phyloP scores from a whole-genome alignment of 2,329 filamentous ascomycete genomes.

The Pyrenophora seminiperda region DNA sequence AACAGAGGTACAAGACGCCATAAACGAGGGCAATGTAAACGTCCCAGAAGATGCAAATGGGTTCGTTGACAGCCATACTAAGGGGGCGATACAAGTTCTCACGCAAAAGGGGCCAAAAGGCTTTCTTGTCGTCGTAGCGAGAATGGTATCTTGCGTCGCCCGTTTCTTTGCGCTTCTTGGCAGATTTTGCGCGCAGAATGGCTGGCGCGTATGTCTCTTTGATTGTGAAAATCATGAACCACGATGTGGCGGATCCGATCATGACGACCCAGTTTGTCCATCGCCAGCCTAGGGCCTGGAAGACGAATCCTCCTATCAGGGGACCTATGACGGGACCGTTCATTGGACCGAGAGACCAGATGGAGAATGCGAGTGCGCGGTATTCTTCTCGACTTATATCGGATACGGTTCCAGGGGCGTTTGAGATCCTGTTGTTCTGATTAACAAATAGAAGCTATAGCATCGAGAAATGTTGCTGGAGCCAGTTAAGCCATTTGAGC shows the following conservation, averaged over 20 bases:
- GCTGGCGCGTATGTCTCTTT: slow-evolving; percentile 82
- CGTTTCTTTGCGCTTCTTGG: slow-evolving; percentile 70
- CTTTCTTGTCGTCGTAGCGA: slow-evolving; percentile 76
- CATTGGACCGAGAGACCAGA: slow-evolving; percentile 83
- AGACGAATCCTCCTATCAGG: slow-evolving; percentile 81
- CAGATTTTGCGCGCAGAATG: slow-evolving; percentile 73
- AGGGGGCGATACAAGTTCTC: slow-evolving; percentile 79
- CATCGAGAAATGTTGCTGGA: too few relatives aligned
- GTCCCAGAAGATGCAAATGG: slow-evolving; percentile 83
- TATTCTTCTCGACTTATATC: slow-evolving; percentile 83
- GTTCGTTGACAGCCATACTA: slow-evolving; percentile 76
- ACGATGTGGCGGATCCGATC: slow-evolving; percentile 69
- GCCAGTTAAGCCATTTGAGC: too few relatives aligned
- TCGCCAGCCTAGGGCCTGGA: slow-evolving; percentile 79
- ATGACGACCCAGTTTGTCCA: slow-evolving; percentile 75
- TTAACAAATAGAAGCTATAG: too few relatives aligned
- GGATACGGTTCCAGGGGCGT: slow-evolving; percentile 79
- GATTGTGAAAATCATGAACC: slow-evolving; percentile 63
- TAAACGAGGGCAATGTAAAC: slow-evolving; percentile 77
- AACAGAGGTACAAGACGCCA: slow-evolving; percentile 85
- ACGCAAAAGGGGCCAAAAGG: slow-evolving; percentile 70
- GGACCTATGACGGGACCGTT: slow-evolving; percentile 69
- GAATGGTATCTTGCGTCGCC: slow-evolving; percentile 76
- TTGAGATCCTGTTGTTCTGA: too few relatives aligned
- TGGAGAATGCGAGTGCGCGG: slow-evolving; percentile 78